Evolutionary conservation across 192 early-diverging fungal genomes (phyloP).

Genomic region (Haplosporangium gracile): DNA sequence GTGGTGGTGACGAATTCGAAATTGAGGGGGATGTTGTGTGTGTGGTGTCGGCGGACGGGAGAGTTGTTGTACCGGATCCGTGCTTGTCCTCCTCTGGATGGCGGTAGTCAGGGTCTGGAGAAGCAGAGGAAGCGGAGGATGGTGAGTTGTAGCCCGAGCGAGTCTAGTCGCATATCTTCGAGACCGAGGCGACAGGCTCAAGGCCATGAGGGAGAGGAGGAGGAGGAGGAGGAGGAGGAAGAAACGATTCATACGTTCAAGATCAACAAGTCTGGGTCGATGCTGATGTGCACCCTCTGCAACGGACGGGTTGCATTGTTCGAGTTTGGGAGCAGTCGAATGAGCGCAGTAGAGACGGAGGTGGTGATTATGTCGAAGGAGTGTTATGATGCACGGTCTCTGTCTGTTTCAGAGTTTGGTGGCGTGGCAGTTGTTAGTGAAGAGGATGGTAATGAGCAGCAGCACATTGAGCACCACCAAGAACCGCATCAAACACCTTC

Average conservation of each 20-base stretch:
- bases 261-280: conserved; percentile 22
- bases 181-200: not conserved
- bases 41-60: conserved; percentile 20
- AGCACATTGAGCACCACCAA: too few species aligned
- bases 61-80: conserved; percentile 30
- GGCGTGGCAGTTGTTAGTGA: too few species aligned
- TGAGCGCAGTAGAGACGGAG: not conserved
- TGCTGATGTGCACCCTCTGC: conserved; percentile 47
- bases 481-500: not conserved
- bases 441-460: too few species aligned
- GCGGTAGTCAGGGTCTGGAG: not conserved
- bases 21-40: conserved; percentile 32
- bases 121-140: not conserved
- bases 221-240: not conserved
- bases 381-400: too few species aligned
- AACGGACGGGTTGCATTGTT: conserved; percentile 35
- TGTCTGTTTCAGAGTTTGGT: not conserved
- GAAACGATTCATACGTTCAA: conserved; percentile 32
- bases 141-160: not conserved
- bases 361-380: not conserved
- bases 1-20: conserved; percentile 49
- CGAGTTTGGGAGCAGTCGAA: conserved; percentile 18
- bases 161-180: not conserved
- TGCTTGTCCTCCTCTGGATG: not conserved
- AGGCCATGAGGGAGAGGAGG: not conserved